Evolutionary conservation across 2,329 filamentous ascomycete species (phyloP), one percentile per base, ranked within the genome.

Genomic region (Penicillium oxalicum): DNA sequence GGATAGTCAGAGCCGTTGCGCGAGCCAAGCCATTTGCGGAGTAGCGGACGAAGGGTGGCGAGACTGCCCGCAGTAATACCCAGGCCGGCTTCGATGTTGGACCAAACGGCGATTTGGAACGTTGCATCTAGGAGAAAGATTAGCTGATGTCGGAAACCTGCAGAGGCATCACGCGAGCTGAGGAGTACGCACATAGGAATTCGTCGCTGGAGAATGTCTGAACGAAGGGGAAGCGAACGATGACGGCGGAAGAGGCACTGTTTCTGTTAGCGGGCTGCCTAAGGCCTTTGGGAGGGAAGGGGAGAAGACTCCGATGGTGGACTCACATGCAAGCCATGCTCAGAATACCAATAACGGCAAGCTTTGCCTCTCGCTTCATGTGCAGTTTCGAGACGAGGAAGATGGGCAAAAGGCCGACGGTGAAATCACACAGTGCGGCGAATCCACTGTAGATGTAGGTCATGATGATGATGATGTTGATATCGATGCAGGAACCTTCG

Each of bases 311-410:
- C 3, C 11, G 29, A 11, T 32, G 29, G 11, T 37, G 25, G 40
- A 58, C 63, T n/a, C 57, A 67, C 63, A 74, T 71, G 57, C 79
- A 79, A 32, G 78, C 82, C 68, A 83, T 75, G 2, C 72, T 70
- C 43, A 84, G 64, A 39, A 84, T 71, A 0, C 72, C 70, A 8
- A 75, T 71, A 4, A 83, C 68, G 0, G 78, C 71, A 2, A 76
- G 13, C 58, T 82, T 83, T 4, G 73, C 75, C 49, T 70, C 70
- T 9, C 54, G 61, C 44, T 74, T 74, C 73, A 83, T 80, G 44
- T 80, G 74, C 28, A 83, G 61, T n/a, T 74, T 72, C 62, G 69
- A 74, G 1, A 83, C 70, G 3, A 84, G 68, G 55, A 77, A 77
- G 8, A 78, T 73, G 0, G 78, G 78, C 4, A 80, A 61, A 28